phyloP scores from a whole-genome alignment of 768 basidiomycete genomes.

The Leccinum subtestaceum region DNA sequence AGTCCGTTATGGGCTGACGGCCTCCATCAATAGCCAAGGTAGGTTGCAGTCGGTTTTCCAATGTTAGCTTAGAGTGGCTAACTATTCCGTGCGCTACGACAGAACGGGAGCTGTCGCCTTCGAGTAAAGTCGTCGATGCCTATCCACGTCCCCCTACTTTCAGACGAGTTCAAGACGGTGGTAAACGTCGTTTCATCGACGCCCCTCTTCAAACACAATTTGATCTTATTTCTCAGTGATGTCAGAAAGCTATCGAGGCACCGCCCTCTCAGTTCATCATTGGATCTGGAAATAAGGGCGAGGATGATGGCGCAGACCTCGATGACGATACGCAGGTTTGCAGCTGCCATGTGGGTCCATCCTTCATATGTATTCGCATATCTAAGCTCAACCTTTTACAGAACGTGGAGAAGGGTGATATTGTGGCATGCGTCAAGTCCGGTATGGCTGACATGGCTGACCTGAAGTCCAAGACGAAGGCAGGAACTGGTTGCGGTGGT shows the following conservation, averaged over 20 bases:
- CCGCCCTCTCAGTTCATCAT: slow-evolving; percentile 67
- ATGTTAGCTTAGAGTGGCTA: background rate
- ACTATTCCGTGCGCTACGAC: too few relatives aligned
- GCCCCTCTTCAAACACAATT: background rate
- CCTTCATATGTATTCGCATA: background rate
- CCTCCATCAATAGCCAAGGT: slow-evolving; percentile 65
- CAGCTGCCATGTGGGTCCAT: slow-evolving; percentile 52
- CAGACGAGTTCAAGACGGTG: too few relatives aligned
- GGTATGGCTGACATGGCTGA: slow-evolving; percentile 49
- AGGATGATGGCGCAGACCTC: slow-evolving; percentile 60
- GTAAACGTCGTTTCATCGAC: too few relatives aligned
- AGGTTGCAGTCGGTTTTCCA: slow-evolving; percentile 13
- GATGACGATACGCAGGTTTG: slow-evolving; percentile 74
- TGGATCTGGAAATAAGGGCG: slow-evolving; percentile 48
- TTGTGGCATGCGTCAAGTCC: slow-evolving; percentile 47
- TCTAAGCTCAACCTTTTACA: slow-evolving; percentile 15
- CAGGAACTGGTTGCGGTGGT: slow-evolving; percentile 71
- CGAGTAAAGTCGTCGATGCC: too few relatives aligned
- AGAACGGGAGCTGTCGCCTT: too few relatives aligned
- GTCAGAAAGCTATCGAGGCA: slow-evolving; percentile 60
- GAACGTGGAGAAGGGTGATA: slow-evolving; percentile 63
- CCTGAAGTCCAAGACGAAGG: slow-evolving; percentile 66
- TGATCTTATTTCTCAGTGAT: background rate
- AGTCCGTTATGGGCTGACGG: slow-evolving; percentile 79
- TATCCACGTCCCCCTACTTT: too few relatives aligned